phyloP scores from a whole-genome alignment of 78 protist genomes.

The Monocercomonoides exilis region DNA sequence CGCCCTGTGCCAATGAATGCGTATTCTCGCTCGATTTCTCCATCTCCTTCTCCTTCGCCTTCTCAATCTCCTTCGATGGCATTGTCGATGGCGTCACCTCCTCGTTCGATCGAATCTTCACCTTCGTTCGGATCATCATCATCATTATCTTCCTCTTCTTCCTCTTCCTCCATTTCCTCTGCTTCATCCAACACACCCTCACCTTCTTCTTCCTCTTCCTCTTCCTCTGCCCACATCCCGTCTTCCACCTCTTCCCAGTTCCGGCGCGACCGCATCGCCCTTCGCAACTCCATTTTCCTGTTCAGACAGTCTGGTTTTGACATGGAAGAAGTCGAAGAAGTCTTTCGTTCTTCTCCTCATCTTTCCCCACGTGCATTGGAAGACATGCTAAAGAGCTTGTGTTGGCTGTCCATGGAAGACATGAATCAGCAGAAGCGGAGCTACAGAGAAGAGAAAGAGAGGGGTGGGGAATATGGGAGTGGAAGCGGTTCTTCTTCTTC shows the following conservation, averaged over 20 bases:
- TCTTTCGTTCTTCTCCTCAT: background rate
- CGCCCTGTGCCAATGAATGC: background rate
- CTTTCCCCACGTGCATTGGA: background rate
- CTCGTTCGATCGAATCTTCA: background rate
- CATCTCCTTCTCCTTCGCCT: too few species aligned
- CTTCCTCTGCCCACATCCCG: too few species aligned
- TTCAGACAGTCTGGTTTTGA: background rate
- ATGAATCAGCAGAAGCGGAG: background rate
- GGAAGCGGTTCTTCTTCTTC: background rate
- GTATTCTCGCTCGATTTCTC: too few species aligned
- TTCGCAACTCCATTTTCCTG: background rate
- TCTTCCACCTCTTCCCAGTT: background rate
- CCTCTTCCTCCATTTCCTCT: too few species aligned
- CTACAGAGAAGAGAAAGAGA: too few species aligned
- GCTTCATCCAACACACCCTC: too few species aligned
- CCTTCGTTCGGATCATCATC: too few species aligned
- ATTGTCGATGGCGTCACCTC: background rate
- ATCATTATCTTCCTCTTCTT: too few species aligned
- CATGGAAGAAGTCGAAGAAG: background rate
- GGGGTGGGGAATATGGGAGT: too few species aligned
- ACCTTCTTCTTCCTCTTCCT: too few species aligned
- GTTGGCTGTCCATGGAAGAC: background rate
- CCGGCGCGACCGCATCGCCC: background rate
- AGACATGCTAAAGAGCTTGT: background rate
- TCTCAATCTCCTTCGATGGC: too few species aligned